Evolutionary conservation across 805 yeast species (phyloP), one percentile per base, ranked within the genome.

Genomic region (Metschnikowia orientalis): DNA sequence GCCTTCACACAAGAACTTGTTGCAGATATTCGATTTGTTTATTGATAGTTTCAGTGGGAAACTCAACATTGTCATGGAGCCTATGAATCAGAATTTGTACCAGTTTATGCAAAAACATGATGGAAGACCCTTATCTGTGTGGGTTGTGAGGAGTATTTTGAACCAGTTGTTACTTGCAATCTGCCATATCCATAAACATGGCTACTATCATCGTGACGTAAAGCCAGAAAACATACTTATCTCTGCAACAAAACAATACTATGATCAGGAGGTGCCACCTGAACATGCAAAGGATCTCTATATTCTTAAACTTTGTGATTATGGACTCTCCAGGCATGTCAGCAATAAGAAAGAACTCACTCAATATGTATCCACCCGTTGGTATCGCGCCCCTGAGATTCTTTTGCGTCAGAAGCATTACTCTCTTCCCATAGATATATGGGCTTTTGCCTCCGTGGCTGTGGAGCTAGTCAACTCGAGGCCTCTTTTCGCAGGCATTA

Each of bases 151-250:
- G 47, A 76, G 87, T 28, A 77, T 87, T 26, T 55, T 83, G 28
- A 59, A 79, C 8, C 97, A 89, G 54, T 56, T 89, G 1, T 62
- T 86, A 37, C 68, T 73, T 35, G 98, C 92, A 4, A 69, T 89
- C 18, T 73, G 77, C 36, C 97, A 90, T 56, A 87, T 90, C 35
- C 98, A 86, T 50, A 54, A 57, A 17, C 62, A 69, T 46, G 72
- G 73, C 8, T 85, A 69, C 50, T 80, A 80, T 50, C 97, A 90
- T 56, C 73, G 98, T 37, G 98, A 90, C 63, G 71, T 90, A 30
- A 90, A 90, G 57, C 97, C 98, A 0, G 97, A 90, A 51, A 90
- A 90, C 57, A 81, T 90, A 16, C 70, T 90, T 45, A 75, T 89
- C 4, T 67, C 79, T 22, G 76, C 79, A 14, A 59, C 81, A 5